Conservation (phyloP, 2,329 filamentous ascomycete genomes). For the Setomelanomma holmii region DNA sequence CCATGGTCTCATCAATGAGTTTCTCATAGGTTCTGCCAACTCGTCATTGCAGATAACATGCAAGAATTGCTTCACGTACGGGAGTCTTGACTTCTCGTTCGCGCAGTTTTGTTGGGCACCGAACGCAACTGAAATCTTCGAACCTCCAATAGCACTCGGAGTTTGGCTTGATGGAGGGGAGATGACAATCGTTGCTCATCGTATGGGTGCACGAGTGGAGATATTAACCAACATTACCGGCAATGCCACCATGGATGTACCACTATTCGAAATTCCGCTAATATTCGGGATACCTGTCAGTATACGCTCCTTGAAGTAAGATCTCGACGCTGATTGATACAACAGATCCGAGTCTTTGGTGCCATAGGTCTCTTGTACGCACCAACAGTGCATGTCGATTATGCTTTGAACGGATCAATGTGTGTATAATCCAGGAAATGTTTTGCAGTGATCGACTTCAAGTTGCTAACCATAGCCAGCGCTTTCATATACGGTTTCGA, state of each 20-base stretch:
- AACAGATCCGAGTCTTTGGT: not conserved
- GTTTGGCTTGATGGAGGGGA: not conserved
- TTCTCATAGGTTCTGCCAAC: not conserved
- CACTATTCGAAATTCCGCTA: not conserved
- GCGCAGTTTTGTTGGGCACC: not conserved
- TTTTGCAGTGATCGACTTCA: too few relatives aligned
- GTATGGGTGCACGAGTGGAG: not conserved
- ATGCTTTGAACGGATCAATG: not conserved
- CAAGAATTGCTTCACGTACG: slow-evolving; percentile 9
- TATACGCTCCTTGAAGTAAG: not conserved
- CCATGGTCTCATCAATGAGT: not conserved
- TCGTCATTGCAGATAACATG: slow-evolving; percentile 1
- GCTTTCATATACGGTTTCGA: not conserved
- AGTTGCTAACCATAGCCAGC: not conserved
- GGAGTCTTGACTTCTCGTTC: slow-evolving; percentile 8
- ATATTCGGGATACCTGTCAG: not conserved
- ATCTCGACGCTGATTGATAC: not conserved
- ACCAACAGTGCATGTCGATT: not conserved
- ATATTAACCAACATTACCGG: not conserved
- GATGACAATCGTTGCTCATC: not conserved
- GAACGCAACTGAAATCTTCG: not conserved
- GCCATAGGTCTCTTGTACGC: not conserved
- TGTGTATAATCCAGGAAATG: too few relatives aligned
- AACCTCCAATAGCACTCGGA: not conserved
- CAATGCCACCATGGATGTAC: not conserved